phyloP scores from a whole-genome alignment of 495 filamentous ascomycete genomes.

The Penicillium parvum region DNA sequence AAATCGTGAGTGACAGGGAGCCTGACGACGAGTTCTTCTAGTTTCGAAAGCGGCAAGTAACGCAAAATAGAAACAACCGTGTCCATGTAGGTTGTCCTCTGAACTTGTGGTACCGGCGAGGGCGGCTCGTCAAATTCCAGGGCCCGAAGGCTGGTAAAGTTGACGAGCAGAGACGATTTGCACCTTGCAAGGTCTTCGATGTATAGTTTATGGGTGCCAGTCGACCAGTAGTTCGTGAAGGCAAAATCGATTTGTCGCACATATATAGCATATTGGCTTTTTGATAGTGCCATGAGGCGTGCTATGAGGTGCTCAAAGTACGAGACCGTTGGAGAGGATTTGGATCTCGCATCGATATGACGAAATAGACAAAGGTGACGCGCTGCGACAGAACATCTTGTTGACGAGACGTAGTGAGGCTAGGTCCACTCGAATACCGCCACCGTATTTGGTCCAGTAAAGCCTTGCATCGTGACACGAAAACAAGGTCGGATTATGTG shows the following conservation, averaged over 20 bases:
- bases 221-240: not conserved
- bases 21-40: not conserved
- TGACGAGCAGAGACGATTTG: not conserved
- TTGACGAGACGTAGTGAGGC: not conserved
- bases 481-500: not conserved
- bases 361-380: constrained; percentile 1
- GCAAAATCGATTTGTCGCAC: constrained; percentile 2
- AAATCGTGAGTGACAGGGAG: not conserved
- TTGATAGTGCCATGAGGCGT: not conserved
- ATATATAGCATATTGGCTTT: not conserved
- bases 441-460: not conserved
- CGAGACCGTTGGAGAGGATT: not conserved
- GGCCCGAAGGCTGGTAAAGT: not conserved
- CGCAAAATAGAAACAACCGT: not conserved
- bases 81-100: not conserved
- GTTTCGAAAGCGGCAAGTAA: not conserved
- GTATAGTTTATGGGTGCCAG: not conserved
- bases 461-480: not conserved
- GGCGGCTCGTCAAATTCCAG: not conserved
- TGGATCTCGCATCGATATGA: not conserved
- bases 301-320: not conserved
- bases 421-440: not conserved
- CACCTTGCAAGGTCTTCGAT: not conserved
- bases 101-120: not conserved
- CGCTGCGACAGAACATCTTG: not conserved